Evolutionary conservation across 2,329 filamentous ascomycete species (phyloP), one percentile per base, ranked within the genome.

Genomic region (Ceratocystis ficicola): DNA sequence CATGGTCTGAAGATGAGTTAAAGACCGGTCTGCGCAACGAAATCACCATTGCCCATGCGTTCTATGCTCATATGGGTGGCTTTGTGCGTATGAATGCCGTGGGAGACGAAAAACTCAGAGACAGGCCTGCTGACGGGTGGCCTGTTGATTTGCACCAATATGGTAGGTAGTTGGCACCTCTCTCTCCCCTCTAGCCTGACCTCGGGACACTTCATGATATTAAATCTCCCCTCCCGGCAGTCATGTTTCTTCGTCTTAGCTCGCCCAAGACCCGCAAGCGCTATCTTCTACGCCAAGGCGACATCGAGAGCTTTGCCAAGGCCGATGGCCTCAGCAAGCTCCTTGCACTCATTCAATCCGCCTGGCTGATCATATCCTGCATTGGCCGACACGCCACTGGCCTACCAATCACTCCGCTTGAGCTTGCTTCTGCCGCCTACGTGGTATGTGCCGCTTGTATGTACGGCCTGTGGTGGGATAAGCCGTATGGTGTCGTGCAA

Each of bases 331-430:
- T 74, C 50, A 72, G 72, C 32, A 76, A 76, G 68, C 63, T 70
- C 0, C 69, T 77, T 10, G 73, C 74, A 1, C 72, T 72, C 57
- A 20, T 76, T 12, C 77, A 78, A 68, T 74, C 72, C 0, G 68
- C 68, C 15, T 78, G 76, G 76, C 74, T 77, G 66, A 65, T 75
- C 2, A 52, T 75, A 2, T 74, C 77, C 57, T 69, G 69, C 44
- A 68, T 76, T 22, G 72, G 72, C 1, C 72, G 76, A 0, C 66
- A 72, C 15, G 69, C 70, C 1, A 68, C 72, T 17, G 68, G 69
- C 5, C 68, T 77, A 0, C 74, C 76, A 0, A 66, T 77, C 10
- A 74, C 73, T 0, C 70, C 75, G 5, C 71, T 77, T 10, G 74
- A 77, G 63, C 66, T 75, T 0, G 72, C 74, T 66, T 74, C 73